A percentile compares a stretch with the other conserved stretches of the same genome.
Evolutionary conservation across 75 land plant genomes (phyloP).

Genomic region (Picea sitchensis): DNA sequence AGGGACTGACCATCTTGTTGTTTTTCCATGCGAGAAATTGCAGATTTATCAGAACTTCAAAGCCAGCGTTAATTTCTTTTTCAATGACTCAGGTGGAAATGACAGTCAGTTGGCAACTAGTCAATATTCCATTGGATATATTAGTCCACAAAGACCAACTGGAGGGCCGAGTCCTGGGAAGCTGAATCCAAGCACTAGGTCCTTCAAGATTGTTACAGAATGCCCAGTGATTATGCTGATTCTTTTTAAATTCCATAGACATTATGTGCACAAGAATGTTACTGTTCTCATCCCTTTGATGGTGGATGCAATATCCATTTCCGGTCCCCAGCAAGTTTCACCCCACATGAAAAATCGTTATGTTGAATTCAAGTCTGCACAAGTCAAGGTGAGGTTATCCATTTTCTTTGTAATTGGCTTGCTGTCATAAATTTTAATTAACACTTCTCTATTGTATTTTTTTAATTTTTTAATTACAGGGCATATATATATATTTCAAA

Average conservation of each 20-base stretch:
- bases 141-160: slow-evolving; percentile 50
- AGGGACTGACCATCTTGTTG: neutral
- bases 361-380: slow-evolving; percentile 91
- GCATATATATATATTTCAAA: no score
- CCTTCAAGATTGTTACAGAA: slow-evolving; percentile 95
- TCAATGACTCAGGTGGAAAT: slow-evolving; percentile 47
- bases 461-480: no score
- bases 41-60: slow-evolving; percentile 88
- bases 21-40: slow-evolving; percentile 3
- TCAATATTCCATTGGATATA: slow-evolving; percentile 33
- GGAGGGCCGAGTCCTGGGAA: slow-evolving; percentile 40
- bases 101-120: slow-evolving; percentile 37
- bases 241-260: slow-evolving; percentile 81
- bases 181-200: slow-evolving; percentile 91
- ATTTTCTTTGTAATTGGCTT: neutral
- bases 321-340: slow-evolving; percentile 84
- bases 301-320: slow-evolving; percentile 90
- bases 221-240: slow-evolving; percentile 96
- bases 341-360: slow-evolving; percentile 69
- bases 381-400: slow-evolving; percentile 75
- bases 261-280: slow-evolving; percentile 89
- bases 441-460: neutral
- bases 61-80: slow-evolving; percentile 73
- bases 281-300: slow-evolving; percentile 86
- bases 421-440: neutral